These are phyloP conservation scores for Lipomyces chichibuensis DNA, from an alignment of 805 yeast species.

Conservation along the genomic window DNA sequence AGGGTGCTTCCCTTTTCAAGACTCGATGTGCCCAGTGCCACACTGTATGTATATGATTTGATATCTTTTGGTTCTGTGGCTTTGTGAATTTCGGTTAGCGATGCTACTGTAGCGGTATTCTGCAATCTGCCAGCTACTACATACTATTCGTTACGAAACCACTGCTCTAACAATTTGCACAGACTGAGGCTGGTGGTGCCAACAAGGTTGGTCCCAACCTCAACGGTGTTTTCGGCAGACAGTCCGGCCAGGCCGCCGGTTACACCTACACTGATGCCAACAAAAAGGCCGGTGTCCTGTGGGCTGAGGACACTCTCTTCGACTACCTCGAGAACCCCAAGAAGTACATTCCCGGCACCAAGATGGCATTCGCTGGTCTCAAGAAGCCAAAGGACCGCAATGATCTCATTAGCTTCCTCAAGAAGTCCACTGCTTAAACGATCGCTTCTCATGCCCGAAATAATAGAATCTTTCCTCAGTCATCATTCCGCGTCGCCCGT, in stretches of 20 bases:
- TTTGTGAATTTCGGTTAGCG: no score
- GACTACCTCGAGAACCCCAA: slow-evolving; percentile 99
- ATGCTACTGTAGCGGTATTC: not conserved
- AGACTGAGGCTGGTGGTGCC: slow-evolving; percentile 83
- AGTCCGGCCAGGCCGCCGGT: slow-evolving; percentile 89
- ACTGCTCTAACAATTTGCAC: not conserved
- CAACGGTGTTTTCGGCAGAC: slow-evolving; percentile 91
- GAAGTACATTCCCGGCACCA: slow-evolving; percentile 99
- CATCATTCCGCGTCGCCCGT: not conserved
- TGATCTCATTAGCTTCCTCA: slow-evolving; percentile 79
- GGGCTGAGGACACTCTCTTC: slow-evolving; percentile 86
- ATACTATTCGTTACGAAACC: not conserved
- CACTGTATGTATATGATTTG: slow-evolving; percentile 56
- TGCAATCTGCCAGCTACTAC: not conserved
- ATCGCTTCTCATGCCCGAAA: not conserved
- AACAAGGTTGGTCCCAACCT: slow-evolving; percentile 99
- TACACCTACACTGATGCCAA: slow-evolving; percentile 98
- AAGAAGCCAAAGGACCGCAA: slow-evolving; percentile 99
- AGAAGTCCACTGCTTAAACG: slow-evolving; percentile 44
- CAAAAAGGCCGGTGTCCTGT: slow-evolving; percentile 88
- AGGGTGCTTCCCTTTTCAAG: slow-evolving; percentile 98
- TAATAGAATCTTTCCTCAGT: not conserved
- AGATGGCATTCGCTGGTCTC: slow-evolving; percentile 99
- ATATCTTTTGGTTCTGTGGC: not conserved
- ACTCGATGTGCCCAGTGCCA: slow-evolving; percentile 99